Evolutionary conservation across 2,329 filamentous ascomycete genomes (phyloP), one percentile per base, ranked within the genome.

Genomic region (Colletotrichum kahawae): DNA sequence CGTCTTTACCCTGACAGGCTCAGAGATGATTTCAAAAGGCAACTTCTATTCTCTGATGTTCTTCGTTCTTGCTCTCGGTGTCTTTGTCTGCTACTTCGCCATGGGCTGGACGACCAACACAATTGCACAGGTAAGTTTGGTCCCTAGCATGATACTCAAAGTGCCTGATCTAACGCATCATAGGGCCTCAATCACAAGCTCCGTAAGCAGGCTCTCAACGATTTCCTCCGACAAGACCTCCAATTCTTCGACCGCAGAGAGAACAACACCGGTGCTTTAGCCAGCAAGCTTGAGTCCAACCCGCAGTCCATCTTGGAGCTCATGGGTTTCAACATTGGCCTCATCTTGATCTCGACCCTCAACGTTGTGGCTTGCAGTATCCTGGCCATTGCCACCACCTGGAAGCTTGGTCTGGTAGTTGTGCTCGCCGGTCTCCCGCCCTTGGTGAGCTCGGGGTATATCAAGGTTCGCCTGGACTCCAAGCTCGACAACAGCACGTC

Each of bases 41-140:
- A 85, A 91, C 78, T 91, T 90, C 77, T 90, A 85, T 81, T 86
- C 89, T 0, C 82, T 86, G 67, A 91, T 91, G 89, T 91, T 91
- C 76, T 86, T 90, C 59, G 83, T 90, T 2, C 78, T 89, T 48
- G 88, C 89, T 4, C 81, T 83, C 5, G 87, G 84, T 4, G 82
- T 84, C n/a, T 81, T 88, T 1, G 62, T 89, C 1, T 82, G 84
- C 12, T 91, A 90, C 77, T 84, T 84, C 60, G 60, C 78, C 10
- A 77, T 86, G 43, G 85, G 85, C 3, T 84, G 79, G 71, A 60
- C 79, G 3, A 82, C 83, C 16, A 87, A 85, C 70, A 74, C 78
- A 7, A 79, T 84, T 12, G 78, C 83, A 12, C 81, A 82, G 76
- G 79, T 79, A 70, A 34, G n/a, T 1, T 13, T 62, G 10, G 6